Percentiles rank a stretch among this genome's conserved stretches.
Conservation (phyloP, 73 alveolate species). For the Tetrahymena thermophila region DNA sequence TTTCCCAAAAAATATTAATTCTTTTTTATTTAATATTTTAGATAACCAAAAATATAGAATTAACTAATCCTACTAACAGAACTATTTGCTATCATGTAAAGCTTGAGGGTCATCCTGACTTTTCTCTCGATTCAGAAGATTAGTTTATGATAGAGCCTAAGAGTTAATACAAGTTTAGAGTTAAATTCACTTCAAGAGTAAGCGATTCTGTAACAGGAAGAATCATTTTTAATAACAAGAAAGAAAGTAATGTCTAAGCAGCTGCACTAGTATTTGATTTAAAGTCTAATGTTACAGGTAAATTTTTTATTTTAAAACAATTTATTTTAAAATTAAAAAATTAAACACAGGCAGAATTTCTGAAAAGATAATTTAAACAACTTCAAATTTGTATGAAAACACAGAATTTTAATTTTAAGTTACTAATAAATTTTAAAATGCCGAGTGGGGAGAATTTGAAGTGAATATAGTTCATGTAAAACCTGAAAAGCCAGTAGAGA, state of each 20-base stretch:
- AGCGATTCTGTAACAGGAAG: slow-evolving; percentile 88
- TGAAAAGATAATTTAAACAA: slow-evolving; percentile 61
- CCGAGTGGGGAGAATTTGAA: slow-evolving; percentile 43
- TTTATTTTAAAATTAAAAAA: neutral
- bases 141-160: slow-evolving; percentile 84
- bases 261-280: slow-evolving; percentile 97
- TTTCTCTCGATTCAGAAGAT: slow-evolving; percentile 59
- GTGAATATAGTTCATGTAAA: slow-evolving; percentile 48
- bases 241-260: slow-evolving; percentile 92
- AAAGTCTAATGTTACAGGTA: slow-evolving; percentile 75
- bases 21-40: neutral
- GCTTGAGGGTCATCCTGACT: slow-evolving; percentile 83
- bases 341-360: slow-evolving; percentile 61
- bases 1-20: neutral
- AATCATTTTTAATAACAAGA: slow-evolving; percentile 85
- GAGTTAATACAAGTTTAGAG: slow-evolving; percentile 79
- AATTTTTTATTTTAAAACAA: neutral
- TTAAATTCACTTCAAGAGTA: slow-evolving; percentile 83
- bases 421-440: slow-evolving; percentile 23
- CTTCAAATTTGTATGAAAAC: slow-evolving; percentile 49
- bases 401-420: slow-evolving; percentile 25
- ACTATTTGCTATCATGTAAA: slow-evolving; percentile 92
- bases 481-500: slow-evolving; percentile 16
- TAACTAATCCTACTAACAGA: slow-evolving; percentile 82
- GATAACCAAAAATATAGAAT: slow-evolving; percentile 67